Evolutionary conservation across 371 early-diverging fungal species (phyloP), one percentile per base, ranked within the genome.

Genomic region (Apophysomyces trapeziformis): DNA sequence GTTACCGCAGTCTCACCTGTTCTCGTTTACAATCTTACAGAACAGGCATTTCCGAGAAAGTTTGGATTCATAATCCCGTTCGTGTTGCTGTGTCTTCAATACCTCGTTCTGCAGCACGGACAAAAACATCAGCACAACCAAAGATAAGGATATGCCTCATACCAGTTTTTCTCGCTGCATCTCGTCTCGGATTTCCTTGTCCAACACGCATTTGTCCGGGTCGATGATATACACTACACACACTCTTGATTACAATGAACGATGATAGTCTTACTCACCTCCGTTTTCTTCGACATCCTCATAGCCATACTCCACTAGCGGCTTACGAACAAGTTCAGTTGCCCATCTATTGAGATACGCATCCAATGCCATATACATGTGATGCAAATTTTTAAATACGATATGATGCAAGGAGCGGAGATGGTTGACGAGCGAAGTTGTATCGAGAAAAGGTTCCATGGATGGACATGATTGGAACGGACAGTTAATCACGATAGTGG

Each of bases 11-110:
- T 38, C 26, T 58, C 76, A 74, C 76, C 92, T 88, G 70, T 86
- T 87, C 3, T 87, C 89, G 60, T 87, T 86, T 9, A 89, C 72
- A 38, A 87, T 85, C 69, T 91, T 92, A 84, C 98, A 98, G 77
- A 98, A 98, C 26, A 96, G 82, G 76, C 98, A 98, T 72, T 95
- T 93, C 63, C 93, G 85, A 39, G 91, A 85, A 47, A 74, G 64
- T 32, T 79, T 87, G 4, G 91, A 85, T 26, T 91, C 93, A 18
- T 82, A 74, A 45, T 87, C 85, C 4, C 95, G 87, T 73, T 97
- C 96, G 47, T 77, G 71, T 46, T 91, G 93, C 72, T 97, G 98
- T 0, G 80, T 76, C 45, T 84, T 77, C 50, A 96, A 76, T 35
- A 95, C 88, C 67, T 92, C 91, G 35, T 89, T 89, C 86, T 84